Percentiles rank a stretch among this genome's conserved stretches.
Evolutionary conservation across 1,284 basidiomycete genomes (phyloP).

Genomic region (Albatrellus sp.): DNA sequence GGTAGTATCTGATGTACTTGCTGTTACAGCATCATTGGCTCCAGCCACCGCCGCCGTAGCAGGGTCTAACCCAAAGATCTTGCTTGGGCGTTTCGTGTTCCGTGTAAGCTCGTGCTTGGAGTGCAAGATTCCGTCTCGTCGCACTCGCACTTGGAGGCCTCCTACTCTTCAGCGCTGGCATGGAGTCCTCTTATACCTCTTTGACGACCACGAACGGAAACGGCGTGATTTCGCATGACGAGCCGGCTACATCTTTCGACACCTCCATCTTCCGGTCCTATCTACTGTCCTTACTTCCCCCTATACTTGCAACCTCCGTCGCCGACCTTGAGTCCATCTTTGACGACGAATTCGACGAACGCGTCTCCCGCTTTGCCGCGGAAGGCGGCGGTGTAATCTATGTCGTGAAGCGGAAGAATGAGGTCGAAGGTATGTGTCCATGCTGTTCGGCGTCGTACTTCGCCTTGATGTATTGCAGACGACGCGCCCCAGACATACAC

Average conservation of each 20-base stretch:
- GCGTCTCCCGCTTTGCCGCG: conserved; percentile 57
- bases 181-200: conserved; percentile 12
- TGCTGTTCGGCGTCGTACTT: not conserved
- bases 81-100: too few species aligned
- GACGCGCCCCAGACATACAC: conserved; percentile 48
- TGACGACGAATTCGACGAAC: conserved; percentile 64
- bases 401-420: conserved; percentile 65
- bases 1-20: too few species aligned
- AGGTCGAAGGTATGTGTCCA: conserved; percentile 46
- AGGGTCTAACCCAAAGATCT: too few species aligned
- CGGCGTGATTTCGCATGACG: conserved; percentile 9
- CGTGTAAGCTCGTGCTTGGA: too few species aligned
- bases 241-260: conserved; percentile 34
- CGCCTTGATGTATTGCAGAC: conserved; percentile 25
- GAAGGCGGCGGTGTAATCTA: conserved; percentile 68
- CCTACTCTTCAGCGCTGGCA: not conserved
- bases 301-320: conserved; percentile 53
- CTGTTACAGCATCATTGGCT: too few species aligned
- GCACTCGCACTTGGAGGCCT: too few species aligned
- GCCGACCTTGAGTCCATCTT: conserved; percentile 59
- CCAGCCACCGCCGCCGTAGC: too few species aligned
- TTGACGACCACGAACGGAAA: conserved; percentile 10
- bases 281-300: conserved; percentile 59
- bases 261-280: conserved; percentile 52
- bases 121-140: too few species aligned